Evolutionary conservation across 2,329 filamentous ascomycete species (phyloP).

Genomic region (Fusarium praegraminearum): DNA sequence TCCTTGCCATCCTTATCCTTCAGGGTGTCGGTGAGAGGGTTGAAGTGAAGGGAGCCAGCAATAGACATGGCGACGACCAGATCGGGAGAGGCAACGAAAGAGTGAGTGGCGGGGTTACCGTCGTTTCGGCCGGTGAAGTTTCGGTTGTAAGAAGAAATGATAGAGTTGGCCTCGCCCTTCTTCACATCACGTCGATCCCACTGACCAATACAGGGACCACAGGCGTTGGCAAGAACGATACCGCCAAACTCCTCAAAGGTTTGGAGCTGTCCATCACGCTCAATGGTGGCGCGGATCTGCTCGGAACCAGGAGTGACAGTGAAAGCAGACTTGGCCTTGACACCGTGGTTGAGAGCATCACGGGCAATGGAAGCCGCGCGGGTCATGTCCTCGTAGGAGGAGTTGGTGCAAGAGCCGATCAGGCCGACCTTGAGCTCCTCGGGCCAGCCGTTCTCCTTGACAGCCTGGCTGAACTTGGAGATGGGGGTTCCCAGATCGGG

Average conservation of each 20-base stretch:
- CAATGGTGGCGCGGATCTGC: slow-evolving; percentile 94
- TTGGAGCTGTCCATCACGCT: slow-evolving; percentile 85
- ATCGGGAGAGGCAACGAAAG: slow-evolving; percentile 92
- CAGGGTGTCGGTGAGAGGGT: slow-evolving; percentile 90
- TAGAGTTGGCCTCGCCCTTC: slow-evolving; percentile 96
- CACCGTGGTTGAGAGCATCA: slow-evolving; percentile 87
- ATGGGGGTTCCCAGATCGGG: slow-evolving; percentile 94
- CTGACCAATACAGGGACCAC: slow-evolving; percentile 92
- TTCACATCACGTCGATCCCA: slow-evolving; percentile 95
- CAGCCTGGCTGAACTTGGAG: slow-evolving; percentile 87
- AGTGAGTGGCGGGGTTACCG: slow-evolving; percentile 93
- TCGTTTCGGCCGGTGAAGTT: slow-evolving; percentile 99
- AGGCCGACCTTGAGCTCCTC: slow-evolving; percentile 90
- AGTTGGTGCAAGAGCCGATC: slow-evolving; percentile 99
- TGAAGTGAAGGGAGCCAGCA: slow-evolving; percentile 89
- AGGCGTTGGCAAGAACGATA: slow-evolving; percentile 92
- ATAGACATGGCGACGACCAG: slow-evolving; percentile 88
- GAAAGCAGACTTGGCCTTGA: slow-evolving; percentile 90
- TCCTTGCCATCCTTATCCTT: slow-evolving; percentile 97
- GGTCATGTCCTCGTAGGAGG: slow-evolving; percentile 98
- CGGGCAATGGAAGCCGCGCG: slow-evolving; percentile 92
- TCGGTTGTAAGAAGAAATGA: slow-evolving; percentile 99
- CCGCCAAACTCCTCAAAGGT: slow-evolving; percentile 90
- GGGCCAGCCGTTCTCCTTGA: slow-evolving; percentile 89
- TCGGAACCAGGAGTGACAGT: slow-evolving; percentile 97